phyloP scores from a whole-genome alignment of 352 stramenopile genomes.

The Globisporangium iwayamae region DNA sequence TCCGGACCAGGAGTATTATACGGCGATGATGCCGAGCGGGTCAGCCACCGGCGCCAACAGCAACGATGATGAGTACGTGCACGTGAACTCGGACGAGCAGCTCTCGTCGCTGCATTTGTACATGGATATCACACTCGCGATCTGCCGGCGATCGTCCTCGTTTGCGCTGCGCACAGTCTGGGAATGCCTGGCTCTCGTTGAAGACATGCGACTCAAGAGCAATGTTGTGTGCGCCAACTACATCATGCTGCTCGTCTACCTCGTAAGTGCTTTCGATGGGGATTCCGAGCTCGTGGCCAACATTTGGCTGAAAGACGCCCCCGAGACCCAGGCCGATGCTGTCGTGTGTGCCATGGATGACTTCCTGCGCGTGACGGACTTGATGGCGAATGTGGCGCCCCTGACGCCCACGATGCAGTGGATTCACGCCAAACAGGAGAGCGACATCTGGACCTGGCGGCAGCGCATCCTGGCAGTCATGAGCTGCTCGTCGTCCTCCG shows the following conservation, averaged over 20 bases:
- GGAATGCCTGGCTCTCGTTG: slow-evolving; percentile 29
- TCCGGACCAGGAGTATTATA: slow-evolving; percentile 31
- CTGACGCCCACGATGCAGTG: slow-evolving; percentile 20
- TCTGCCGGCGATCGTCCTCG: slow-evolving; percentile 25
- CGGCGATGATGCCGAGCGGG: slow-evolving; percentile 27
- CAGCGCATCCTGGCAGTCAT: slow-evolving; percentile 11
- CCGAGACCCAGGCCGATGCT: slow-evolving; percentile 17
- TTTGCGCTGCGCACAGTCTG: slow-evolving; percentile 36
- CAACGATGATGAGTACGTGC: background rate
- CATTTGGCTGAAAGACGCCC: slow-evolving; percentile 21
- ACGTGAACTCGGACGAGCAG: slow-evolving; percentile 16
- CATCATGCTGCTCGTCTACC: slow-evolving; percentile 29
- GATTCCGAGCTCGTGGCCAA: slow-evolving; percentile 24
- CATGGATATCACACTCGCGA: slow-evolving; percentile 26
- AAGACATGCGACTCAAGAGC: slow-evolving; percentile 20
- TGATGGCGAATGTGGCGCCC: slow-evolving; percentile 14
- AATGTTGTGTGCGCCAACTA: slow-evolving; percentile 24
- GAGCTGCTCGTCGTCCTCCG: background rate
- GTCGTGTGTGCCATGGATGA: slow-evolving; percentile 26
- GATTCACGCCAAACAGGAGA: slow-evolving; percentile 21
- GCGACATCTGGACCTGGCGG: slow-evolving; percentile 13
- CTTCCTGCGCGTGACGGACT: slow-evolving; percentile 15
- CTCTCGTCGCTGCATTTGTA: slow-evolving; percentile 29
- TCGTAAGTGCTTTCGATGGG: slow-evolving; percentile 28
- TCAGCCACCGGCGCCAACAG: background rate